Evolutionary conservation across 129 eudicot genomes (phyloP).

Genomic region (Pulicaria dysenterica): DNA sequence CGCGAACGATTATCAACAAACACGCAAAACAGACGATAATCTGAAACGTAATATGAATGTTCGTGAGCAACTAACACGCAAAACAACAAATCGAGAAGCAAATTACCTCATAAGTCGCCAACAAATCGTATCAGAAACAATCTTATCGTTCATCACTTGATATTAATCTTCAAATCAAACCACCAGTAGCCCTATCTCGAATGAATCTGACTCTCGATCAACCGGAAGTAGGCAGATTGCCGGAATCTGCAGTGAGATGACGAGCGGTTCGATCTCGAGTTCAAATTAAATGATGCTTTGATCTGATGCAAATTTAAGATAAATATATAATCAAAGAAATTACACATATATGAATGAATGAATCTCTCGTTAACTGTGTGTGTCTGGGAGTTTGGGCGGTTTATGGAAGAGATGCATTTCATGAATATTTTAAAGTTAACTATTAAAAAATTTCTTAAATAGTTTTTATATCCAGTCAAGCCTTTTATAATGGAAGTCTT

Average conservation of each 20-base stretch:
- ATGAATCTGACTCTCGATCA: slow-evolving; percentile 24
- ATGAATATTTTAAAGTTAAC: background rate
- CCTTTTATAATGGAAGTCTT: slow-evolving; percentile 16
- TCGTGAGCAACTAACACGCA: background rate
- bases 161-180: slow-evolving; percentile 21
- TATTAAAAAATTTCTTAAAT: background rate
- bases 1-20: background rate
- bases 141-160: slow-evolving; percentile 7
- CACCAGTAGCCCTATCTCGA: background rate
- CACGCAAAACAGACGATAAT: background rate
- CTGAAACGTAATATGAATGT: background rate
- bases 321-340: slow-evolving; percentile 24
- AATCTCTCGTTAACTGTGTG: slow-evolving; percentile 39
- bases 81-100: slow-evolving; percentile 26
- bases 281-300: slow-evolving; percentile 18
- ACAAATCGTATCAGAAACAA: slow-evolving; percentile 16
- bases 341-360: background rate
- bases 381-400: slow-evolving; percentile 47
- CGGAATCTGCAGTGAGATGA: slow-evolving; percentile 10
- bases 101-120: slow-evolving; percentile 31
- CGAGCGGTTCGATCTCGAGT: slow-evolving; percentile 21
- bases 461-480: slow-evolving; percentile 23
- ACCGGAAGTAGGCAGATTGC: background rate
- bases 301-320: slow-evolving; percentile 10
- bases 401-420: slow-evolving; percentile 30